These are phyloP conservation scores for Platanthera zijinensis DNA, from an alignment of 106 monocot species.

Conservation along the genomic window DNA sequence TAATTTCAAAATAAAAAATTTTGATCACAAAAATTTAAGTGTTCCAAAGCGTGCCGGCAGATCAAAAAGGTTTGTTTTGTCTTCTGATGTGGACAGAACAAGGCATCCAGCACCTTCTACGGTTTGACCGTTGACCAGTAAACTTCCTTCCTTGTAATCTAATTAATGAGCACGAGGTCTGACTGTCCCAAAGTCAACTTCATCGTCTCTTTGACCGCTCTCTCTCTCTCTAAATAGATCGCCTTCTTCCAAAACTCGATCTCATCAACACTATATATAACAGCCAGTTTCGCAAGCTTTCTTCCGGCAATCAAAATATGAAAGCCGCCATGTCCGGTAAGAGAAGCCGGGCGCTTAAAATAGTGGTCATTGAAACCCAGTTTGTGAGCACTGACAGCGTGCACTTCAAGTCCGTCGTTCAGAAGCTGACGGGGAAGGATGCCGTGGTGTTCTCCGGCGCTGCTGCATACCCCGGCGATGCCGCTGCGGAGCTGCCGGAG, in stretches of 20 bases:
- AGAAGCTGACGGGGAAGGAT: conserved; percentile 15
- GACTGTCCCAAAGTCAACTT: too few species aligned
- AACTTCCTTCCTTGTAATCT: too few species aligned
- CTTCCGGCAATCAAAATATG: not conserved
- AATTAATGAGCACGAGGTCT: too few species aligned
- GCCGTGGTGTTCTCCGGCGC: not conserved
- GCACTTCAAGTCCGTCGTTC: conserved; percentile 18
- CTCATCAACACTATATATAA: not conserved
- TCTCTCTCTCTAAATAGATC: not conserved
- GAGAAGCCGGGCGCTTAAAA: not conserved
- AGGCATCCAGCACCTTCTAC: too few species aligned
- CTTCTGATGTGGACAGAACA: too few species aligned
- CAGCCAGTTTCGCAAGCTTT: not conserved
- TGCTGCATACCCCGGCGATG: not conserved
- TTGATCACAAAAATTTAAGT: too few species aligned
- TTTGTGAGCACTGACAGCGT: conserved; percentile 12
- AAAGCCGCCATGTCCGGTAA: not conserved
- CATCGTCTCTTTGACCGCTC: too few species aligned
- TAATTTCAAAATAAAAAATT: too few species aligned
- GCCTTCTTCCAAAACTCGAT: not conserved
- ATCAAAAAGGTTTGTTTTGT: too few species aligned
- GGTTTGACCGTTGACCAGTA: too few species aligned
- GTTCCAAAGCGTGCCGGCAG: too few species aligned
- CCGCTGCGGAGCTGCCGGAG: too few species aligned
- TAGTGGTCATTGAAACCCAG: conserved; percentile 18